A percentile compares a stretch with the other conserved stretches of the same genome.
These are phyloP conservation scores for Dictyostelium capitatum DNA, from an alignment of 78 protist species.

Conservation along the genomic window DNA sequence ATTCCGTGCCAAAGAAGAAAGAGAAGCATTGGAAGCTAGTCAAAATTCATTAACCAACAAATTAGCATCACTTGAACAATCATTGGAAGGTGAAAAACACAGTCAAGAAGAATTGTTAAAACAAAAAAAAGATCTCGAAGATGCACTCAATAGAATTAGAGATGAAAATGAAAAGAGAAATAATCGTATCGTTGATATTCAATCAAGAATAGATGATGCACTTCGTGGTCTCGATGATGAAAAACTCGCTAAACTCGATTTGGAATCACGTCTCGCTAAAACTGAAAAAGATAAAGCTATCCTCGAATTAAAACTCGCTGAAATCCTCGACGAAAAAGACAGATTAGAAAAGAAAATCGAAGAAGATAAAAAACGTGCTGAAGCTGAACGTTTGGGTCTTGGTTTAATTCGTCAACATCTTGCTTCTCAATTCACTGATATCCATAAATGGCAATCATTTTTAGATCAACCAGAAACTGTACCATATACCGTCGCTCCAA, in stretches of 20 bases:
- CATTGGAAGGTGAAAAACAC: slow-evolving; percentile 64
- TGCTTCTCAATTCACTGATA: slow-evolving; percentile 61
- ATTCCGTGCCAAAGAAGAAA: slow-evolving; percentile 81
- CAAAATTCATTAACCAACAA: slow-evolving; percentile 62
- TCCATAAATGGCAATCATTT: slow-evolving; percentile 80
- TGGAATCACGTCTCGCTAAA: slow-evolving; percentile 75
- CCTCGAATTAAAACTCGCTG: slow-evolving; percentile 70
- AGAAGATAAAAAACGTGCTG: slow-evolving; percentile 80
- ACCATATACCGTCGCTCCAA: slow-evolving; percentile 54
- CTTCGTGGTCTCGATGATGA: slow-evolving; percentile 80
- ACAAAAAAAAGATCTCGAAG: slow-evolving; percentile 62
- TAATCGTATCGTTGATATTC: slow-evolving; percentile 50
- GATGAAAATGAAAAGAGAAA: slow-evolving; percentile 52
- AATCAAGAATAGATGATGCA: slow-evolving; percentile 75
- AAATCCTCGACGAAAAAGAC: slow-evolving; percentile 71
- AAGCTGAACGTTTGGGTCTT: slow-evolving; percentile 67
- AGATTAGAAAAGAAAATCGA: slow-evolving; percentile 69
- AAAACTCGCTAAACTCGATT: slow-evolving; percentile 72
- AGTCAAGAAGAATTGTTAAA: slow-evolving; percentile 58
- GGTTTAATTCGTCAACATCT: slow-evolving; percentile 69
- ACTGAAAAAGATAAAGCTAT: slow-evolving; percentile 80
- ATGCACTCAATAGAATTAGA: slow-evolving; percentile 25
- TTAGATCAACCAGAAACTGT: slow-evolving; percentile 63
- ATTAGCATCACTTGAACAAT: slow-evolving; percentile 62
- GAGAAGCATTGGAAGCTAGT: slow-evolving; percentile 69